Evolutionary conservation across 768 basidiomycete genomes (phyloP).

Genomic region (Boletus edulis): DNA sequence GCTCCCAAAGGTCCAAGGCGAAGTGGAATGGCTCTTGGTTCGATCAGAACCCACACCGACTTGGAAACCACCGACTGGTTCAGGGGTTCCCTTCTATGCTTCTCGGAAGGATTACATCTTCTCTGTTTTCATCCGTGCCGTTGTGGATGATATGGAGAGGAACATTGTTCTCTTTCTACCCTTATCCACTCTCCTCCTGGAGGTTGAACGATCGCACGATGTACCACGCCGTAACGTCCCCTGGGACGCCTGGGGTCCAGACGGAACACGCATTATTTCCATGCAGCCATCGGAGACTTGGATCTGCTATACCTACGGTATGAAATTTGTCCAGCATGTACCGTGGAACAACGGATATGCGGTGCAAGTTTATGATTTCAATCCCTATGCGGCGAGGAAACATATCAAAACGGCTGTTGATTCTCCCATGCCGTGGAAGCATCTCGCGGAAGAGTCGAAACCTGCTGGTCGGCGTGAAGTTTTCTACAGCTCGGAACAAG

Average conservation of each 20-base stretch:
- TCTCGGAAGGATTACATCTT: conserved; percentile 32
- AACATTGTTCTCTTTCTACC: conserved; percentile 37
- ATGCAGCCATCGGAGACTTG: conserved; percentile 29
- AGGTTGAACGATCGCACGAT: conserved; percentile 17
- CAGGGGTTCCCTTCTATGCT: conserved; percentile 21
- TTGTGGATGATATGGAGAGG: conserved; percentile 42
- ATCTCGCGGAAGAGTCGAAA: conserved; percentile 10
- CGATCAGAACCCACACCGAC: conserved; percentile 34
- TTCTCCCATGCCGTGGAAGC: conserved; percentile 13
- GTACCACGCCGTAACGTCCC: conserved; percentile 6
- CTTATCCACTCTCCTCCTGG: conserved; percentile 27
- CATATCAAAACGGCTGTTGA: conserved; percentile 6
- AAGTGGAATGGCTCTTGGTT: conserved; percentile 23
- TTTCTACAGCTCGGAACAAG: conserved; percentile 17
- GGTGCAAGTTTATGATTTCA: conserved; percentile 35
- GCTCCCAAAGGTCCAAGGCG: conserved; percentile 22
- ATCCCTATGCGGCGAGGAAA: conserved; percentile 21
- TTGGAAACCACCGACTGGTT: conserved; percentile 17
- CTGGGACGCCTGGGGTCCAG: conserved; percentile 36
- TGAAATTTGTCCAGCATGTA: conserved; percentile 29
- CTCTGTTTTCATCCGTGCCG: conserved; percentile 23
- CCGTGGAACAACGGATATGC: conserved; percentile 17
- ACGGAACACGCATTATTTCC: conserved; percentile 27
- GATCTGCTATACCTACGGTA: conserved; percentile 37
- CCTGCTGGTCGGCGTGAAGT: conserved; percentile 4